Conservation (phyloP, 305 asterid species). For the Petunia hybrid region DNA sequence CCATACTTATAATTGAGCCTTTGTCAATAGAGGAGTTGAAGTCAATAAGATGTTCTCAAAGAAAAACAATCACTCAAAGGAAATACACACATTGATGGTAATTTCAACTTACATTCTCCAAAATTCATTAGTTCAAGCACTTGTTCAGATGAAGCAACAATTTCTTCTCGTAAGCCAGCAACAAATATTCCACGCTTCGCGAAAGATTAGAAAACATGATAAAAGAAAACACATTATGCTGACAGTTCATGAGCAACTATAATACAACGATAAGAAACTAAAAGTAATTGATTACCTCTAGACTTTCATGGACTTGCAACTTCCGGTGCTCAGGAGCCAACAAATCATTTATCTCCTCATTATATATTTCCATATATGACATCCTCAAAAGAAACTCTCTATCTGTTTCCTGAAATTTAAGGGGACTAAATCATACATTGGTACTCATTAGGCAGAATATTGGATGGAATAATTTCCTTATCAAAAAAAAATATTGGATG, state of each 20-base stretch:
- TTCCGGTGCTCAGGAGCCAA: conserved; percentile 92
- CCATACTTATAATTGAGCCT: conserved; percentile 20
- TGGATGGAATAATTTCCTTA: neutral
- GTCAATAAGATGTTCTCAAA: neutral
- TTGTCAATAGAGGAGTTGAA: conserved; percentile 17
- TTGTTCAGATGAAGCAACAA: conserved; percentile 90
- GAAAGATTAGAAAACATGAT: conserved; percentile 29
- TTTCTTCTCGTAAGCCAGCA: conserved; percentile 93
- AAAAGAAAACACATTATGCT: conserved; percentile 11
- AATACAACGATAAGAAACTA: conserved; percentile 24
- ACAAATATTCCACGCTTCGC: conserved; percentile 93
- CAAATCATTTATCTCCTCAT: conserved; percentile 95
- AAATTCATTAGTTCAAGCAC: conserved; percentile 83
- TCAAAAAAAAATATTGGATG: neutral
- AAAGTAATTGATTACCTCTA: conserved; percentile 63
- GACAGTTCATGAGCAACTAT: conserved; percentile 13
- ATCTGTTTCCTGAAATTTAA: conserved; percentile 60
- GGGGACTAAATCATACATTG: neutral
- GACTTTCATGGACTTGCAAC: conserved; percentile 91
- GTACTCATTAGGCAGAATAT: neutral
- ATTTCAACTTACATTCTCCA: conserved; percentile 77
- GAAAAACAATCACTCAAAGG: neutral
- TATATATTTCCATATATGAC: conserved; percentile 97
- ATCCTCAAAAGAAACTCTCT: conserved; percentile 91
- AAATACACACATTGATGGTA: conserved; percentile 26